These are phyloP conservation scores for Striga hermonthica DNA, from an alignment of 305 asterid genomes.

Conservation along the genomic window DNA sequence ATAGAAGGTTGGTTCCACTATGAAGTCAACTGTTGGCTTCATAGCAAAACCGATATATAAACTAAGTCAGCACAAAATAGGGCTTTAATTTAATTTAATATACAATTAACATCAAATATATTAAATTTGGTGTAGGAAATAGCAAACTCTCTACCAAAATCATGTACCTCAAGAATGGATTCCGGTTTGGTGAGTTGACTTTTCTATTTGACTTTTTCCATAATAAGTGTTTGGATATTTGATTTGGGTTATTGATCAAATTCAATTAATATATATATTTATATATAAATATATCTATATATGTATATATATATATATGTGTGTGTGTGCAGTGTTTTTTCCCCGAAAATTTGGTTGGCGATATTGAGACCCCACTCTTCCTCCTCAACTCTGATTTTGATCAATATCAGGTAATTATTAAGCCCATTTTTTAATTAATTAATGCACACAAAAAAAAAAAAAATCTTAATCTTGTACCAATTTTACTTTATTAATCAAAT, in stretches of 20 bases:
- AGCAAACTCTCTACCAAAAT: conserved; percentile 32
- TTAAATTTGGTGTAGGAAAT: conserved; percentile 27
- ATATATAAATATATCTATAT: no score
- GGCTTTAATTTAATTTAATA: no score
- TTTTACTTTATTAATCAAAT: neutral
- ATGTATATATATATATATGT: no score
- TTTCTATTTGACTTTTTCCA: neutral
- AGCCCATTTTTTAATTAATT: neutral
- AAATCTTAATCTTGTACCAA: no score
- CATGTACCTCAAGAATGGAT: conserved; percentile 41
- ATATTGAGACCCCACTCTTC: conserved; percentile 42
- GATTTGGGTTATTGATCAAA: no score
- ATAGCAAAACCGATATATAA: no score
- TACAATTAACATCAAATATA: neutral
- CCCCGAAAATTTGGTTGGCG: conserved; percentile 37
- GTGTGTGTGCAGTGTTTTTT: conserved; percentile 45
- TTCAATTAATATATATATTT: no score
- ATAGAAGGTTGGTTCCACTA: no score
- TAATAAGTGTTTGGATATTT: no score
- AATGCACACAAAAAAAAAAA: neutral
- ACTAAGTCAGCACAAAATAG: no score
- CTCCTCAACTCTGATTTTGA: conserved; percentile 36
- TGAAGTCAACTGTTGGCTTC: no score
- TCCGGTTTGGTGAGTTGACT: conserved; percentile 33
- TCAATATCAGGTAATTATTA: conserved; percentile 31